Percentiles rank a stretch among this genome's conserved stretches.
These are phyloP conservation scores for Mycosarcoma mackinlayi DNA, from an alignment of 1,284 basidiomycete genomes.

Conservation along the genomic window DNA sequence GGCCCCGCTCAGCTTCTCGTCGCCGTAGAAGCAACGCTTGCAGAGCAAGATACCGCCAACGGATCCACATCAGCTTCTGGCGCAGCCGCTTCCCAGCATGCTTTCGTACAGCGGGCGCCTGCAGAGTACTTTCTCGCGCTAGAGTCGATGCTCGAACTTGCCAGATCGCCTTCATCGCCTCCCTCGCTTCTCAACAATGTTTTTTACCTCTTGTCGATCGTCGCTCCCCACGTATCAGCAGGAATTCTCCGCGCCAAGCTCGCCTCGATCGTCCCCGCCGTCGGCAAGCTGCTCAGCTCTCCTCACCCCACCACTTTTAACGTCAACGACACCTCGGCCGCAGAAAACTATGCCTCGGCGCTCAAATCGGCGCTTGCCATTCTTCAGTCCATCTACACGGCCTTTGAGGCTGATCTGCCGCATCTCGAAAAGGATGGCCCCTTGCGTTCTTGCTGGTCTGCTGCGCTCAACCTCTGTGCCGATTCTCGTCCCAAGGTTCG, in stretches of 20 bases:
- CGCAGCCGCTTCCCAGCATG: conserved; percentile 77
- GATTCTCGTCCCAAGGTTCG: conserved; percentile 94
- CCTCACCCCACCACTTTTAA: conserved; percentile 53
- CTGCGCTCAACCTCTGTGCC: conserved; percentile 81
- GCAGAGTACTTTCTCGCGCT: conserved; percentile 65
- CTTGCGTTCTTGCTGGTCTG: conserved; percentile 71
- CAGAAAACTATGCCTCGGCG: conserved; percentile 72
- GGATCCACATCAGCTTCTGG: conserved; percentile 71
- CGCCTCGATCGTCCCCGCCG: conserved; percentile 46
- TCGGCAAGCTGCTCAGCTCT: conserved; percentile 57
- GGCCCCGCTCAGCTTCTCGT: conserved; percentile 87
- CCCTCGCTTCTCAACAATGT: conserved; percentile 53
- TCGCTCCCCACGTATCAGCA: conserved; percentile 56
- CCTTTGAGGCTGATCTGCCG: conserved; percentile 75
- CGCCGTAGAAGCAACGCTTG: conserved; percentile 88
- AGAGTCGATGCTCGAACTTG: conserved; percentile 58
- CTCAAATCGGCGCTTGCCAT: conserved; percentile 80
- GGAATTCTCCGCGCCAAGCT: conserved; percentile 61
- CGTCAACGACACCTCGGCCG: conserved; percentile 74
- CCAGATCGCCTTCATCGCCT: conserved; percentile 28
- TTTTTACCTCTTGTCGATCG: conserved; percentile 62
- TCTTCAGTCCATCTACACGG: conserved; percentile 76
- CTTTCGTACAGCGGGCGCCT: conserved; percentile 57
- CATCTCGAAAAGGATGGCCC: conserved; percentile 53
- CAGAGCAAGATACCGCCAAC: conserved; percentile 76